Base-by-base conservation (phyloP, 2,329 filamentous ascomycete species). In the Cordyceps javanica region DNA sequence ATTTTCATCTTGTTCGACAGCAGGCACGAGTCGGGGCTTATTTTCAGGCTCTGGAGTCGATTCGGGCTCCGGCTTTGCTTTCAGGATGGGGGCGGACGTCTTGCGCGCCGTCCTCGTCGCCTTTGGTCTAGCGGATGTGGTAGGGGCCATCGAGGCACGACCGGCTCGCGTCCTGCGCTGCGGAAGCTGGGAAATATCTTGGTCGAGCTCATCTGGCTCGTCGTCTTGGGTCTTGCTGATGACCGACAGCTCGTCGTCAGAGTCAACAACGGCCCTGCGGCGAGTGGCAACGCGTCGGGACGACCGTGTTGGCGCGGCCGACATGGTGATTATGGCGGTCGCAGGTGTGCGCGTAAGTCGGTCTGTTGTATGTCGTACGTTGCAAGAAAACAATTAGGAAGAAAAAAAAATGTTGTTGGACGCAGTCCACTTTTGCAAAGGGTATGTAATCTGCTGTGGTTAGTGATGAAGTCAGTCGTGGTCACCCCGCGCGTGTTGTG, bases 201-300 rank as follows among this genome's bases (percentile, higher is more conserved):
- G 88, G 51, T 75, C 79, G 3, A 96, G 90, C 54, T 92, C 88
- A 62, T 89, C 89, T 50, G 75, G 79, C 3, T 88, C 82, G 28
- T 87, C 81, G 16, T 82, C 78, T 60, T 67, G 70, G 45, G 64
- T 70, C 42, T 69, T 75, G 53, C 82, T 79, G 66, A 82, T 78
- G 61, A 80, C 77, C 65, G 82, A 76, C 62, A 88, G 84, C 58
- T 91, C 89, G 59, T 95, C 90, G 42, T 93, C 90, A 9, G 86
- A 91, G 63, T 95, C 91, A 60, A 92, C 76, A 49, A 95, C 80
- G 52, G 88, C 83, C 65, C 86, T 88, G 65, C 87, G 85, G 68
- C 90, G 83, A 54, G 88, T 72, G 38, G 78, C 77, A 59, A 75
- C 70, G 68, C 73, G 72, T 66, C 73, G 66, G 55, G 72, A 67